Evolutionary conservation across 2,329 filamentous ascomycete genomes (phyloP).

Genomic region (Colletotrichum sp.): DNA sequence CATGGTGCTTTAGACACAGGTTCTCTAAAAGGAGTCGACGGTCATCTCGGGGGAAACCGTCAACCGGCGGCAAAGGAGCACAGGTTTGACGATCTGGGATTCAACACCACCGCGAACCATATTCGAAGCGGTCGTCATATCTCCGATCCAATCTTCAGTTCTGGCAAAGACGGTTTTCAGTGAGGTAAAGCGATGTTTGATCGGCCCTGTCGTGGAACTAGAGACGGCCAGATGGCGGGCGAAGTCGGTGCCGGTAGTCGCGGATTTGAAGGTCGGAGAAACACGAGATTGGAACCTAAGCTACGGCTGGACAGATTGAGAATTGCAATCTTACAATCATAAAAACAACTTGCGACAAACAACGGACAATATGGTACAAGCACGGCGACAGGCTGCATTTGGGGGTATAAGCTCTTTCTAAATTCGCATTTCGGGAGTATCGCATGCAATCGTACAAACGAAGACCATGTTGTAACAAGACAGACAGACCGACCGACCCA

Average conservation of each 20-base stretch:
- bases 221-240: background rate
- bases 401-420: background rate
- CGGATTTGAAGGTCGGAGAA: background rate
- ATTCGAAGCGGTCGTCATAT: background rate
- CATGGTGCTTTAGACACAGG: too few relatives aligned
- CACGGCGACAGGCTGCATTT: background rate
- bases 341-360: background rate
- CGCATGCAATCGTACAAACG: slow-evolving; percentile 4
- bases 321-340: background rate
- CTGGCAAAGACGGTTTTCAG: background rate
- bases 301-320: fast-evolving
- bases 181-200: background rate
- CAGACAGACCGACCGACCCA: background rate
- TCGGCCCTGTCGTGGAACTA: background rate
- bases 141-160: background rate
- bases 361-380: background rate
- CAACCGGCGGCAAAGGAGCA: fast-evolving
- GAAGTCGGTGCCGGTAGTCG: background rate
- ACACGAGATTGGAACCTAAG: fast-evolving
- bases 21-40: too few relatives aligned
- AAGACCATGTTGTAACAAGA: background rate
- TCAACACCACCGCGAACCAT: background rate
- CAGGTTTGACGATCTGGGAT: background rate
- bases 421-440: background rate
- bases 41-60: fast-evolving